These are phyloP conservation scores for Sporothrix inflata DNA, from an alignment of 2,329 filamentous ascomycete genomes.

Conservation along the genomic window DNA sequence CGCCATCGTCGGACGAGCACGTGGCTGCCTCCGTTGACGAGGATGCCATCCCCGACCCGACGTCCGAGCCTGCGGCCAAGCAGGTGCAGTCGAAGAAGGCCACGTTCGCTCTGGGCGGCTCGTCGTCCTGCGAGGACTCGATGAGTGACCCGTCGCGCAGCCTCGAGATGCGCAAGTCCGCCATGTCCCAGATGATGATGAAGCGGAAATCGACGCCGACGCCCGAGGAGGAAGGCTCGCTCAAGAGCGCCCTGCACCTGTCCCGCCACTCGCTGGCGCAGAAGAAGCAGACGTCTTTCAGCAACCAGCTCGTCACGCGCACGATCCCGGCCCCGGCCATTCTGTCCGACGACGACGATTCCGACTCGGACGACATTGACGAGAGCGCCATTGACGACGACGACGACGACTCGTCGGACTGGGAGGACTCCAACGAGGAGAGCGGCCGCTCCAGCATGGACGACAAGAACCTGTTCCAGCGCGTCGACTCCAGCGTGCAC, in stretches of 20 bases:
- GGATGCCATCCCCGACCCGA: conserved; percentile 62
- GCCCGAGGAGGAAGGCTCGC: conserved; percentile 74
- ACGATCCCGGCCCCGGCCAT: conserved; percentile 61
- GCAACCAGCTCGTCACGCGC: conserved; percentile 71
- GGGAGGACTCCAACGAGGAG: conserved; percentile 70
- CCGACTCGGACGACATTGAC: conserved; percentile 71
- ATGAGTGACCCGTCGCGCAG: conserved; percentile 62
- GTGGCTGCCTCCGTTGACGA: conserved; percentile 35
- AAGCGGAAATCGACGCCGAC: conserved; percentile 32
- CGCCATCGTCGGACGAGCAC: conserved; percentile 7
- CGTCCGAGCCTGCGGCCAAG: conserved; percentile 61
- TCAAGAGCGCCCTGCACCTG: conserved; percentile 58
- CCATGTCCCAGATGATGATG: conserved; percentile 42
- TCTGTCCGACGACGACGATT: conserved; percentile 56
- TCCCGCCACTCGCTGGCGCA: conserved; percentile 49
- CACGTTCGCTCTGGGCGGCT: conserved; percentile 75
- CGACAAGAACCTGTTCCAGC: conserved; percentile 79
- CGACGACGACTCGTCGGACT: conserved; percentile 68
- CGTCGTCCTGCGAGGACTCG: conserved; percentile 79
- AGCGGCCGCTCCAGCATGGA: conserved; percentile 83
- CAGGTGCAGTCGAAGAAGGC: conserved; percentile 69
- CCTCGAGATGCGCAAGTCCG: conserved; percentile 48
- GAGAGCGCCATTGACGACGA: conserved; percentile 86
- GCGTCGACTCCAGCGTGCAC: conserved; percentile 85
- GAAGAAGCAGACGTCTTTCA: conserved; percentile 83